Evolutionary conservation across 371 early-diverging fungal species (phyloP).

Genomic region (Chytridiales sp.): DNA sequence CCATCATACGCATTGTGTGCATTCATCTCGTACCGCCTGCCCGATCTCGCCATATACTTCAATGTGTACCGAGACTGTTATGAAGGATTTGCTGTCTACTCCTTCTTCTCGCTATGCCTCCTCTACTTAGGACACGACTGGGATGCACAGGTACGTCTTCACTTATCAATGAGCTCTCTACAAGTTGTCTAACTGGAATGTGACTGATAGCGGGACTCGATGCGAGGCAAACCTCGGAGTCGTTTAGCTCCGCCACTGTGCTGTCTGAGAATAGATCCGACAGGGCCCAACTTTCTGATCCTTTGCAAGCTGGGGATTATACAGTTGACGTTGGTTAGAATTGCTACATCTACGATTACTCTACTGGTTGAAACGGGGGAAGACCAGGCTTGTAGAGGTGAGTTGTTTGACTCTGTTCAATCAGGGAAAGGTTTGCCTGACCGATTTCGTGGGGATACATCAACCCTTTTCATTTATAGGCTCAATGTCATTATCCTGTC

Average conservation of each 20-base stretch:
- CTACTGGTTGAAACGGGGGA: too few relatives aligned
- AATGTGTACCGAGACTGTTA: conserved; percentile 34
- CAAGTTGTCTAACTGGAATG: too few relatives aligned
- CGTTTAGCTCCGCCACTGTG: conserved; percentile 37
- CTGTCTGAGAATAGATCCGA: conserved; percentile 30
- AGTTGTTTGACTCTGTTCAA: too few relatives aligned
- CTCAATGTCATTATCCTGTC: conserved; percentile 23
- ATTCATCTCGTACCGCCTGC: conserved; percentile 29
- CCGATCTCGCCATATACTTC: conserved; percentile 23
- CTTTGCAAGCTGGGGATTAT: conserved; percentile 37
- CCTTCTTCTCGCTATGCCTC: conserved; percentile 37
- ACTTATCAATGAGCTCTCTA: too few relatives aligned
- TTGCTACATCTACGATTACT: conserved; percentile 7
- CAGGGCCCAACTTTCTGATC: conserved; percentile 25
- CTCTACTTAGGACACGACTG: conserved; percentile 33
- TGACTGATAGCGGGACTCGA: conserved; percentile 8
- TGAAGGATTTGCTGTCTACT: conserved; percentile 45
- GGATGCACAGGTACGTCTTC: conserved; percentile 1
- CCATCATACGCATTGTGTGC: conserved; percentile 38
- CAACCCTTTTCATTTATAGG: too few relatives aligned
- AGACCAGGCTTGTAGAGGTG: too few relatives aligned
- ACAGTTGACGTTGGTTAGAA: conserved; percentile 20
- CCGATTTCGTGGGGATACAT: too few relatives aligned
- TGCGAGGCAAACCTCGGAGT: conserved; percentile 5
- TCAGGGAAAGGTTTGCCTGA: too few relatives aligned